Base-by-base conservation (phyloP, 768 basidiomycete species). In the Tylopilus balloui region DNA sequence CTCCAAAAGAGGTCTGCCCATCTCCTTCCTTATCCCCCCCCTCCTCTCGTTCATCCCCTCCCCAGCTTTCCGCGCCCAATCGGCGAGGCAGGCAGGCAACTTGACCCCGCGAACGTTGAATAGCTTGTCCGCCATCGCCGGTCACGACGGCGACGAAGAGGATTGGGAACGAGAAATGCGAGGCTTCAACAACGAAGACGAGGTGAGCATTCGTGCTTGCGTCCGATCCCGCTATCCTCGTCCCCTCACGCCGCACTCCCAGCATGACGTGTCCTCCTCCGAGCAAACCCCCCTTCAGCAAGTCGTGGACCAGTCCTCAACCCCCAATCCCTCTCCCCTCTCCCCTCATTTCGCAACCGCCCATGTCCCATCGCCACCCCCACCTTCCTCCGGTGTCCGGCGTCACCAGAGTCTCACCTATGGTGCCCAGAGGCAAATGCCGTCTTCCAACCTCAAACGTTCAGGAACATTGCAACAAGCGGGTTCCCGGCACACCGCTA, bases 101-200 rank as follows among this genome's bases (percentile, higher is more conserved):
- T 63, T 77, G 54, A 85, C 86, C 21, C 84, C 86, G 28, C 82
- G 87, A 51, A 78, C 80, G 20, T 72, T 91, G 68, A 91, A 90
- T 60, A 91, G 87, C 65, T 79, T 92, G 45, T 79, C 86, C 29
- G 86, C 86, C 47, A 92, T 92, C 67, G 82, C 86, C 44, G 88
- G 88, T 35, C 85, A 88, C 60, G 89, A 92, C 58, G 88, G 84
- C 57, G 89, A 90, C 52, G 89, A 92, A 64, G 89, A 91, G 55
- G 86, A 88, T 48, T 92, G 90, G 90, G 86, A 88, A 65, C 71
- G 76, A 36, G 80, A 81, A 34, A 76, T 84, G 67, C 68, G 74
- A 17, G 78, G 75, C 68, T 69, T 78, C 64, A 70, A 72, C 12
- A 73, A 80, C 50, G 84, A 83, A 45, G 86, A 87, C 27, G 86